A percentile compares a stretch with the other conserved stretches of the same genome.
phyloP scores from a whole-genome alignment of 129 eudicot genomes.

The Artemisia argyi region DNA sequence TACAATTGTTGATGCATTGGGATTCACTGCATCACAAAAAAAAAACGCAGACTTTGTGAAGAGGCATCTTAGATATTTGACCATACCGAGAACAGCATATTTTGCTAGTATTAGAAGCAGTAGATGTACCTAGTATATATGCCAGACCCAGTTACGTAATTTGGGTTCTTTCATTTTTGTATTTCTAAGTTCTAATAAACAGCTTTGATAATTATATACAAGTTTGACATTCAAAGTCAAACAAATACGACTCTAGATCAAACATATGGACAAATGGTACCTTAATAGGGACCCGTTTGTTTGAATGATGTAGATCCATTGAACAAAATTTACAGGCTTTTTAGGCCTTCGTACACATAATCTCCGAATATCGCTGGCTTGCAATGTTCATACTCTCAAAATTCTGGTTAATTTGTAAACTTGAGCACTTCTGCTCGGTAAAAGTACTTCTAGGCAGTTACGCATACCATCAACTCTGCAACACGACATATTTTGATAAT shows the following conservation, averaged over 20 bases:
- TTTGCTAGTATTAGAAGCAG: no score
- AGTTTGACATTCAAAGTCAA: conserved; percentile 10
- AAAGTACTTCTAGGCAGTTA: conserved; percentile 70
- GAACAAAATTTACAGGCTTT: conserved; percentile 4
- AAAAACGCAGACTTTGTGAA: no score
- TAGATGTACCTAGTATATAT: no score
- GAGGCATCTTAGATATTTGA: no score
- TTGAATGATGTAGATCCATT: not conserved
- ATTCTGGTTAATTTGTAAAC: conserved; percentile 66
- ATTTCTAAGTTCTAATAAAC: not conserved
- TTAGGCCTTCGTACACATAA: not conserved
- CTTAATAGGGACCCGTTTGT: conserved; percentile 12
- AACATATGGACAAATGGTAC: not conserved
- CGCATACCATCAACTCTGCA: conserved; percentile 80
- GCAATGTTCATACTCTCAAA: conserved; percentile 42
- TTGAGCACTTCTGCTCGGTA: conserved; percentile 90
- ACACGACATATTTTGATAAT: not conserved
- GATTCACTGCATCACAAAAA: no score
- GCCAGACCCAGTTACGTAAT: no score
- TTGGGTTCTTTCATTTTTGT: no score
- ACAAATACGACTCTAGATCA: not conserved
- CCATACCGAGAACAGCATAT: no score
- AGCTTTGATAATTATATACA: conserved; percentile 15
- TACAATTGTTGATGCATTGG: no score
- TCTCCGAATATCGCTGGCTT: not conserved